Base-by-base conservation (phyloP, 2,329 filamentous ascomycete species). In the Pyrenochaeta sp. region DNA sequence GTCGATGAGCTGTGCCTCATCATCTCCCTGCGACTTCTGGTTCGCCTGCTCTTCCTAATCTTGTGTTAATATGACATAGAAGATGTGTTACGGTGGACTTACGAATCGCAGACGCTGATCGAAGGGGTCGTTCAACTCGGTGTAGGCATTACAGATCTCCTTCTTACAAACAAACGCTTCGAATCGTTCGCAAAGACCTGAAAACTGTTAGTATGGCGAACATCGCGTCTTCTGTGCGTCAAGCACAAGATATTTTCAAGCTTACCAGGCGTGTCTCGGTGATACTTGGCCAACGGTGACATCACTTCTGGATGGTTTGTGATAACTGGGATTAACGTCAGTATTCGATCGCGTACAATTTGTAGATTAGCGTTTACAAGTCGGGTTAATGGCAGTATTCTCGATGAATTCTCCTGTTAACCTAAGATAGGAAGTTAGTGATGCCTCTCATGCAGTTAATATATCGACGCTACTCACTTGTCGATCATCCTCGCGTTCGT, bases 401-500 rank as follows among this genome's bases (percentile, higher is more conserved):
- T 98, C 95, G 69, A 98, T 94, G 80, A 93, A 97, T 78, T 98
- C 93, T 64, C 93, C 93, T 32, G 92, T 81, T 34, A 99, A 86
- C 28, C 28, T 30, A 30, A 30, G 28, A 9, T 30, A 30, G 28
- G 28, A 30, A 30, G 28, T 30, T 9, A 30, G 28, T 30, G 28
- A 19, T 30, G 28, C 5, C 9, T 5, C 28, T 1, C 28, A 30
- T 30, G 2, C 28, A 30, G 5, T 9, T 30, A 5, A 1, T 9
- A 30, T 2, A 30, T 9, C 28, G 9, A 30, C 5, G 28, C 2
- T 9, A 30, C 28, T 30, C 28, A 30, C 80, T 93, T 96, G 82
- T 99, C 95, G 53, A 99, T 89, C 91, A 99, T 97, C 69, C 95
- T 90, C 7, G 94, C 89, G 75, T 97, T 97, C 68, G 95, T 99